Base-by-base conservation (phyloP, 2,329 filamentous ascomycete species). In the Trichoderma semiorbis region DNA sequence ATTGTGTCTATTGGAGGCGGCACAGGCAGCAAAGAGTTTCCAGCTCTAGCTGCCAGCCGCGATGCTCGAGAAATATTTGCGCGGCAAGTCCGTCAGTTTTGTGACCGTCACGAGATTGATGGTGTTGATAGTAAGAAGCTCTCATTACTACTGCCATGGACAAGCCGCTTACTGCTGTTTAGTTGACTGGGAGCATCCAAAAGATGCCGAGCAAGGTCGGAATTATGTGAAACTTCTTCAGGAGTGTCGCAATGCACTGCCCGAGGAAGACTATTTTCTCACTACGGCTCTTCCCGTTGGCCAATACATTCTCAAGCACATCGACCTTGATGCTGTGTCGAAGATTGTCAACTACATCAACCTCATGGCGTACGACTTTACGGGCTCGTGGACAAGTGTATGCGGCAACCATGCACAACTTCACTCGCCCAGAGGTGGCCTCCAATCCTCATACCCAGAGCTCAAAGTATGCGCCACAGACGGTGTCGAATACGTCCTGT, bases 131-230 rank as follows among this genome's bases (percentile, higher is more conserved):
- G 89, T 91, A 80, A 70, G 78, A 73, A 2, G 1, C 5, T 26
- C 11, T 2, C 32, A 16, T 6, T 16, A 7, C 34, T 43, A 16
- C 26, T 4, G 3, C 4, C 1, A 14, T 64, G 30, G 3, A 14
- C 5, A 14, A 4, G 1, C 11, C 50, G 6, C 55, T 69, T 1
- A 66, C 50, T 53, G 2, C 8, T 14, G 5, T 26, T 2, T 11
- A 91, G 89, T 92, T 75, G 90, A 92, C 78, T 92, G 90, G 90
- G 90, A 92, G 75, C 88, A 92, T 72, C 90, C 90, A 1, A 81
- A 84, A 6, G 83, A 86, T 72, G 74, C 81, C 0, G 81, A 84
- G 12, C 82, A 90, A 74, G 90, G 90, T 14, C 76, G 80, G n/a
- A 83, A 90, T 76, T 92, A 88, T 76, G 78, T 91, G 65, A 80